Evolutionary conservation across 1,284 basidiomycete genomes (phyloP).

Genomic region (Hymenochaete sp.): DNA sequence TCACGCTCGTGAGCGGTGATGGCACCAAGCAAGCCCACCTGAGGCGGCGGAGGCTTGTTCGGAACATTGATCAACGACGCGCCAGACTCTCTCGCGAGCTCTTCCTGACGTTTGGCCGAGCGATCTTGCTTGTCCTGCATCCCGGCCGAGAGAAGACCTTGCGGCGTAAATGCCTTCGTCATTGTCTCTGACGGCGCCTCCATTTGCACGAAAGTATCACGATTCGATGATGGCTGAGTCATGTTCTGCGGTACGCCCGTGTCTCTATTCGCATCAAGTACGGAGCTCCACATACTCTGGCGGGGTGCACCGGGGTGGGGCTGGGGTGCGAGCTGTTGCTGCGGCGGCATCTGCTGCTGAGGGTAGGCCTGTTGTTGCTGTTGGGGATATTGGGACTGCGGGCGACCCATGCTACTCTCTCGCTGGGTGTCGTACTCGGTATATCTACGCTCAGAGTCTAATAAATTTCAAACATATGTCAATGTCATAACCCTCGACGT

Average conservation of each 20-base stretch:
- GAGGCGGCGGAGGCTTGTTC: slow-evolving; percentile 89
- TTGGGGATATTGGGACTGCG: slow-evolving; percentile 43
- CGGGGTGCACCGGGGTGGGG: slow-evolving; percentile 42
- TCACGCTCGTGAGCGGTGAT: slow-evolving; percentile 94
- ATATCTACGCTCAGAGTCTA: slow-evolving; percentile 25
- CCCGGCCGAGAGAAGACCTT: slow-evolving; percentile 89
- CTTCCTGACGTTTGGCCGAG: slow-evolving; percentile 91
- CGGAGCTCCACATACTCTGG: slow-evolving; percentile 77
- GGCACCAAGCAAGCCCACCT: slow-evolving; percentile 91
- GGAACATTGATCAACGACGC: slow-evolving; percentile 89
- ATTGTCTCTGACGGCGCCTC: slow-evolving; percentile 67
- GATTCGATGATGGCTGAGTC: slow-evolving; percentile 18
- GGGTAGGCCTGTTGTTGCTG: slow-evolving; percentile 24
- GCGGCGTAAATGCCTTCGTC: slow-evolving; percentile 90
- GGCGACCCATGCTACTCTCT: slow-evolving; percentile 24
- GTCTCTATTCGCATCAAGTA: slow-evolving; percentile 62
- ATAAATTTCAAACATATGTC: neutral
- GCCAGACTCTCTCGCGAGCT: slow-evolving; percentile 83
- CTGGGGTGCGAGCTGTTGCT: slow-evolving; percentile 26
- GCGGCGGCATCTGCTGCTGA: slow-evolving; percentile 20
- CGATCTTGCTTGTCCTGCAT: slow-evolving; percentile 93
- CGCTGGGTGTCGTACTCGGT: slow-evolving; percentile 42
- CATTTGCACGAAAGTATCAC: slow-evolving; percentile 77
- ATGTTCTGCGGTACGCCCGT: slow-evolving; percentile 27
- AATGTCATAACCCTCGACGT: neutral